phyloP scores from a whole-genome alignment of 768 basidiomycete species.

The Leccinum olivaceopallidum region DNA sequence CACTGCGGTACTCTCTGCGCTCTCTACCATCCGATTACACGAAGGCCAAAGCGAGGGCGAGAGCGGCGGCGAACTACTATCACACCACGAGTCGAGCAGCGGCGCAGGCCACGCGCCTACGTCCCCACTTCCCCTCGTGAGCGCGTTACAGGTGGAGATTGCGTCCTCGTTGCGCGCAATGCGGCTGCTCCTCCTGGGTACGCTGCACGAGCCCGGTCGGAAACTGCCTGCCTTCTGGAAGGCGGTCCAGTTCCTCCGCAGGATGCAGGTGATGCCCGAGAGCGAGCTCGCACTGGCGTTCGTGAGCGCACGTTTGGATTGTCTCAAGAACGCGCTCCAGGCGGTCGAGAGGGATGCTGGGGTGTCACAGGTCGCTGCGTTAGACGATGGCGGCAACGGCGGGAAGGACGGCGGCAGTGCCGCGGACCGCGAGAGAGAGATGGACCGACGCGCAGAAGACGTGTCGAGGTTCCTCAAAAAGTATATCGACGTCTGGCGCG shows the following conservation, averaged over 20 bases:
- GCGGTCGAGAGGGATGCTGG: slow-evolving; percentile 45
- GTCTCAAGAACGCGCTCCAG: slow-evolving; percentile 59
- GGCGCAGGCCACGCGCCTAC: slow-evolving; percentile 27
- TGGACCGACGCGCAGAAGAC: slow-evolving; percentile 69
- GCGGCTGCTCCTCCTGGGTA: slow-evolving; percentile 73
- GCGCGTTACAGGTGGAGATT: slow-evolving; percentile 66
- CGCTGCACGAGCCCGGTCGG: slow-evolving; percentile 76
- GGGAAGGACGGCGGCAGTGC: slow-evolving; percentile 20
- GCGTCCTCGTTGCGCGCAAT: slow-evolving; percentile 64
- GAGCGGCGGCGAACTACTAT: slow-evolving; percentile 30
- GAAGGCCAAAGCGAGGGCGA: neutral
- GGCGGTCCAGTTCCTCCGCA: slow-evolving; percentile 81
- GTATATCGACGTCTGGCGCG: slow-evolving; percentile 89
- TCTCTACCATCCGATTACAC: slow-evolving; percentile 38
- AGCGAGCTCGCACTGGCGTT: slow-evolving; percentile 84
- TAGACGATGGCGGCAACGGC: slow-evolving; percentile 2
- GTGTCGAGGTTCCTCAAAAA: slow-evolving; percentile 77
- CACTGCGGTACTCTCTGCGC: slow-evolving; percentile 43
- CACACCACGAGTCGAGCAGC: slow-evolving; percentile 36
- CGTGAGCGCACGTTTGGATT: slow-evolving; percentile 68
- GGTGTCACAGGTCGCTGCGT: slow-evolving; percentile 31
- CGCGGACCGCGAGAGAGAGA: slow-evolving; percentile 38
- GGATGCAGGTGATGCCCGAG: slow-evolving; percentile 75
- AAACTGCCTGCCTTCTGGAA: slow-evolving; percentile 92
- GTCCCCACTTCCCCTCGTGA: slow-evolving; percentile 27